Conservation (phyloP, 441 rosid species). For the Jatropha multifida region DNA sequence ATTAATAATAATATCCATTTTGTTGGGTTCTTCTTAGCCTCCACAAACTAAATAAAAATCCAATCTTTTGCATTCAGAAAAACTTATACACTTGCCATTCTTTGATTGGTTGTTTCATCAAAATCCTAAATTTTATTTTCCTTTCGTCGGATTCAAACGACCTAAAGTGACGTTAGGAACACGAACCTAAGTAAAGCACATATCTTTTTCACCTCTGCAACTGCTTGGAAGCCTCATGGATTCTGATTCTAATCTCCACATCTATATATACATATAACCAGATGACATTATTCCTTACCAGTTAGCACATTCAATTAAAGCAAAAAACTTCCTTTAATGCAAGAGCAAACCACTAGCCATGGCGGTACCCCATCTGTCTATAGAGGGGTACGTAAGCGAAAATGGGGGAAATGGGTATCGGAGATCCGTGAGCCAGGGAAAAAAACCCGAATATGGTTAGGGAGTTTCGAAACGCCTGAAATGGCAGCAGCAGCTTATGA, state of each 20-base stretch:
- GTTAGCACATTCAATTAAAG: background rate
- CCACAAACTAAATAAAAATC: background rate
- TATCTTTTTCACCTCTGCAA: slow-evolving; percentile 11
- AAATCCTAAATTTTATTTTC: background rate
- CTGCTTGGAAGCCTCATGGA: slow-evolving; percentile 23
- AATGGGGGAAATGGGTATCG: slow-evolving; percentile 97
- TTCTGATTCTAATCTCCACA: background rate
- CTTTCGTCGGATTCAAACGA: background rate
- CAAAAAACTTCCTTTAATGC: background rate
- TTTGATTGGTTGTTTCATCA: slow-evolving; percentile 2
- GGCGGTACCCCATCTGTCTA: slow-evolving; percentile 48
- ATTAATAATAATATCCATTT: background rate
- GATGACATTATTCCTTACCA: slow-evolving; percentile 6
- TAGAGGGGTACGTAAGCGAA: slow-evolving; percentile 72
- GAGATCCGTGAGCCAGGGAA: slow-evolving; percentile 89
- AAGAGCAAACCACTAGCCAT: background rate
- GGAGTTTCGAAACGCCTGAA: slow-evolving; percentile 80
- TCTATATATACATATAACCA: slow-evolving; percentile 16
- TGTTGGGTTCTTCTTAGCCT: background rate
- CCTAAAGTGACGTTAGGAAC: background rate
- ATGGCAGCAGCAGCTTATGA: slow-evolving; percentile 94
- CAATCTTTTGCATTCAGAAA: background rate
- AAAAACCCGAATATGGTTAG: slow-evolving; percentile 80
- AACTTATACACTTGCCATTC: background rate
- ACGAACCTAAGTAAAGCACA: background rate